phyloP scores from a whole-genome alignment of 2,329 filamentous ascomycete species.

The Fusarium illudens region DNA sequence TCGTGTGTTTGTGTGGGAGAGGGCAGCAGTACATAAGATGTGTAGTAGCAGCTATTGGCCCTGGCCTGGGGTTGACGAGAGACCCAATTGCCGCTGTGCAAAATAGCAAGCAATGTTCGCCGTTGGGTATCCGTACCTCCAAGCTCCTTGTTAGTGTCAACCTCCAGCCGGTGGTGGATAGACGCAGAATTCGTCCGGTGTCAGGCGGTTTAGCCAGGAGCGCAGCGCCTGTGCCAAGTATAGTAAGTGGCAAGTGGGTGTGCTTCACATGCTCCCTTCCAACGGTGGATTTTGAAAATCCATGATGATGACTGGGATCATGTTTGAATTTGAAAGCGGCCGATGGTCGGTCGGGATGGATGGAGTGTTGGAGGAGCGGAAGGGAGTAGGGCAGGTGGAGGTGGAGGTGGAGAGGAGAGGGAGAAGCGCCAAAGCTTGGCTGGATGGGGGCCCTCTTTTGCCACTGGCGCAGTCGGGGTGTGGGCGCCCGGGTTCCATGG shows the following conservation, averaged over 20 bases:
- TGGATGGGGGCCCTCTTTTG: slow-evolving; percentile 14
- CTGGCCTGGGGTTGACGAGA: not conserved
- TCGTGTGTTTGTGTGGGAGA: slow-evolving; percentile 1
- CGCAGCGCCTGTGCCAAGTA: not conserved
- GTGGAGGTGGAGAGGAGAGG: slow-evolving; percentile 17
- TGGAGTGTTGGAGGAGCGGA: slow-evolving; percentile 9
- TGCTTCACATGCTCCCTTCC: slow-evolving; percentile 5
- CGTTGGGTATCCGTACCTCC: slow-evolving; percentile 11
- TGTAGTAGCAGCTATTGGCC: not conserved
- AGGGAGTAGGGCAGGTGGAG: slow-evolving; percentile 10
- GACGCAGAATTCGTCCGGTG: slow-evolving; percentile 13
- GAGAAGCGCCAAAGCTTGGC: slow-evolving; percentile 14
- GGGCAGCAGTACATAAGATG: not conserved
- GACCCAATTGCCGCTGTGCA: not conserved
- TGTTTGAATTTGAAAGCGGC: slow-evolving; percentile 11
- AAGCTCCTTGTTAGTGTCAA: slow-evolving; percentile 6
- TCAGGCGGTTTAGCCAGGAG: slow-evolving; percentile 8
- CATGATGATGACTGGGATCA: slow-evolving; percentile 31
- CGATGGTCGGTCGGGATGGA: slow-evolving; percentile 2
- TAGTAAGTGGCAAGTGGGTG: slow-evolving; percentile 8
- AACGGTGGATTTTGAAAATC: slow-evolving; percentile 21
- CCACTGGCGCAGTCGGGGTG: slow-evolving; percentile 15
- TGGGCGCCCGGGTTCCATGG: not conserved
- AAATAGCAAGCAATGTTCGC: not conserved
- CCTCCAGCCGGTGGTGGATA: slow-evolving; percentile 14